phyloP scores from a whole-genome alignment of 2,329 filamentous ascomycete species.

The Fusarium sp. region DNA sequence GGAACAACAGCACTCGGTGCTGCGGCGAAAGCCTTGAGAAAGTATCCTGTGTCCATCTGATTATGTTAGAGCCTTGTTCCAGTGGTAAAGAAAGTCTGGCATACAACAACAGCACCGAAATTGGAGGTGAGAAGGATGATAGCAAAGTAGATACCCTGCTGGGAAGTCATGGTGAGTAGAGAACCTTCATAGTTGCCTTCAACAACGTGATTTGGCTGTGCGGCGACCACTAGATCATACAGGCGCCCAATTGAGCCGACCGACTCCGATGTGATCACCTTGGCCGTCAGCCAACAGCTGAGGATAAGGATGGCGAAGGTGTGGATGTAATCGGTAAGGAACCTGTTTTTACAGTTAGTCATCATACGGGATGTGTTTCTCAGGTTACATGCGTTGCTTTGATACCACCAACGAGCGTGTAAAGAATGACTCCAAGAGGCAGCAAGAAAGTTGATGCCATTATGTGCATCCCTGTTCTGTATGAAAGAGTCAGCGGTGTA shows the following conservation, averaged over 20 bases:
- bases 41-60: not conserved
- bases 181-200: not conserved
- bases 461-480: not conserved
- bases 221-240: not conserved
- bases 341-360: not conserved
- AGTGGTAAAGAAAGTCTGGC: not conserved
- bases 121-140: fast-evolving
- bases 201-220: not conserved
- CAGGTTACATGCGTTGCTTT: not conserved
- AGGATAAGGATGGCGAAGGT: not conserved
- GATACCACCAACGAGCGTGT: not conserved
- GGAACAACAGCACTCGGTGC: not conserved
- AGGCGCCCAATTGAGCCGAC: not conserved
- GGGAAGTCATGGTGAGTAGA: not conserved
- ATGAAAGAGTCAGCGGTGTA: fast-evolving
- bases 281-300: not conserved
- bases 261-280: not conserved
- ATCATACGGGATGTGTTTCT: too few relatives aligned
- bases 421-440: not conserved
- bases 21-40: not conserved
- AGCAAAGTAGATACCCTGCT: not conserved
- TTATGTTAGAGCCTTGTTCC: not conserved
- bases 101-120: not conserved
- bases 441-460: not conserved
- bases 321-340: not conserved